These are phyloP conservation scores for Anethum foeniculum DNA, from an alignment of 140 eudicot species.

Conservation along the genomic window DNA sequence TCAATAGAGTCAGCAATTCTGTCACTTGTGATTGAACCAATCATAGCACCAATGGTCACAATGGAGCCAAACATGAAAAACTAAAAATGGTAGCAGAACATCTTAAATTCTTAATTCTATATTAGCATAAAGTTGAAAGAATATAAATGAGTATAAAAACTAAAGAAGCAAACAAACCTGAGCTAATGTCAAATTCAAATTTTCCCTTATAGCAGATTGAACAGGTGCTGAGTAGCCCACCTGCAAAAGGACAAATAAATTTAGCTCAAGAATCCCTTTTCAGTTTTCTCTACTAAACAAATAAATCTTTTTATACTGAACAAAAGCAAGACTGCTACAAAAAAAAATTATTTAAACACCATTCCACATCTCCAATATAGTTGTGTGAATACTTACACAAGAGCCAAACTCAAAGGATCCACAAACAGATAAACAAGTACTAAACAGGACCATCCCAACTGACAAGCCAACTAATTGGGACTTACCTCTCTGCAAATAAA, in stretches of 20 bases:
- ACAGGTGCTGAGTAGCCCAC: conserved; percentile 88
- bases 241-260: conserved; percentile 43
- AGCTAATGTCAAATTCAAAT: conserved; percentile 51
- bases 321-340: neutral
- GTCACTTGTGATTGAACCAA: conserved; percentile 84
- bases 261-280: conserved; percentile 14
- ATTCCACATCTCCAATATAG: neutral
- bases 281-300: neutral
- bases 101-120: neutral
- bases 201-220: conserved; percentile 60
- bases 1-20: conserved; percentile 65
- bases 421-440: conserved; percentile 83
- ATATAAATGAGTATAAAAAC: neutral
- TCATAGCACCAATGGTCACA: conserved; percentile 84
- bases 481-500: no score
- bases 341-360: neutral
- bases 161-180: conserved; percentile 31
- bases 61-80: conserved; percentile 80
- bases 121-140: neutral
- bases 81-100: conserved; percentile 23
- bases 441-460: conserved; percentile 54
- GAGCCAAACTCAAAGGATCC: conserved; percentile 90
- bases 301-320: neutral
- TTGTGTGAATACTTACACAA: conserved; percentile 51
- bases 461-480: no score